Evolutionary conservation across 2,329 filamentous ascomycete species (phyloP).

Genomic region (Apiospora marii): DNA sequence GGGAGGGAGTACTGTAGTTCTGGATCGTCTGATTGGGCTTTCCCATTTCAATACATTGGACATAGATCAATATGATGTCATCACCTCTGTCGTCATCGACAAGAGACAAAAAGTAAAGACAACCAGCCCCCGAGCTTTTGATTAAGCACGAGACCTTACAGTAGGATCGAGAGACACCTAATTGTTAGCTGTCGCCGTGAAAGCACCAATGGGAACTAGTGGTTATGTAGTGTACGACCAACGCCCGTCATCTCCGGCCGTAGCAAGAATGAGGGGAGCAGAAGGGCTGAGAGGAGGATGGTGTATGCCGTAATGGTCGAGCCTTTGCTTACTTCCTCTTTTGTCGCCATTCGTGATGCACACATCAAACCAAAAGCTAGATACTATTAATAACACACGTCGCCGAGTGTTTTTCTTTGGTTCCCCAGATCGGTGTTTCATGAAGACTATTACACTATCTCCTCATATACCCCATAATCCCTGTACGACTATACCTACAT

Average conservation of each 20-base stretch:
- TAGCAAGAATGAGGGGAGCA: not conserved
- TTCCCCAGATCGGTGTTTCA: not conserved
- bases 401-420: not conserved
- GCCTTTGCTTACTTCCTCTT: not conserved
- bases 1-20: not conserved
- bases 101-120: slow-evolving; percentile 1
- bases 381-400: slow-evolving; percentile 9
- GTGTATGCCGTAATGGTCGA: not conserved
- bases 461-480: not conserved
- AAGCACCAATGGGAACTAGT: slow-evolving; percentile 4
- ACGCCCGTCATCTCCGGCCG: not conserved
- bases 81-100: slow-evolving; percentile 12
- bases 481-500: slow-evolving; percentile 19
- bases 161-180: not conserved
- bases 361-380: not conserved
- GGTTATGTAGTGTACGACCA: slow-evolving; percentile 1
- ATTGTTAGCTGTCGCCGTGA: not conserved
- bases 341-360: not conserved
- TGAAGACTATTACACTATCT: not conserved
- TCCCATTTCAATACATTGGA: not conserved
- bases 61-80: slow-evolving; percentile 9
- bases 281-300: not conserved
- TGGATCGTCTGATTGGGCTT: not conserved
- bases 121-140: not conserved
- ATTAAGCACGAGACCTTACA: not conserved